Evolutionary conservation across 768 basidiomycete genomes (phyloP).

Genomic region (Hypholoma fasciculare): DNA sequence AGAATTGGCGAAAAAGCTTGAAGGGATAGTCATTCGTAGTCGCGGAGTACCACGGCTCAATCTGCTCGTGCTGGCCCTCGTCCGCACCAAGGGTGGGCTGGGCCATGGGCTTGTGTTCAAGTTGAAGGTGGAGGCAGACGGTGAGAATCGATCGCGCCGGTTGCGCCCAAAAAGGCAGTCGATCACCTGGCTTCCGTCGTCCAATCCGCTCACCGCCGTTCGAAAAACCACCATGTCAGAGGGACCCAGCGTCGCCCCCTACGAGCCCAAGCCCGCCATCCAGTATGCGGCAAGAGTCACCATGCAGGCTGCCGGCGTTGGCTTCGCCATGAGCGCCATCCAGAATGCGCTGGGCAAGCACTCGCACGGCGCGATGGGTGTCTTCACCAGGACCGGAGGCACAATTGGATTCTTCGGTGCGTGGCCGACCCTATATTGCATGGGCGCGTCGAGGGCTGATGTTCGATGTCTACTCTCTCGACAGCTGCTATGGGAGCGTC

Average conservation of each 20-base stretch:
- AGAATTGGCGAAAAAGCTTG: conserved; percentile 38
- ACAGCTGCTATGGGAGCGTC: conserved; percentile 87
- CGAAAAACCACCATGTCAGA: conserved; percentile 36
- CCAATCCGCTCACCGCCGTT: conserved; percentile 29
- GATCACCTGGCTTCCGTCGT: conserved; percentile 22
- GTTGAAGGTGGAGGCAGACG: not conserved
- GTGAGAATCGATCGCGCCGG: conserved; percentile 8
- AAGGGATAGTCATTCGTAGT: conserved; percentile 36
- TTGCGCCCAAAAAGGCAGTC: conserved; percentile 31
- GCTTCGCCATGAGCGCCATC: conserved; percentile 63
- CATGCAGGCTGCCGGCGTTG: conserved; percentile 65
- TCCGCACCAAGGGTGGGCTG: not conserved
- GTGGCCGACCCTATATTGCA: conserved; percentile 22
- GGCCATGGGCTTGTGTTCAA: not conserved
- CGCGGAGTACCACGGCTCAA: conserved; percentile 37
- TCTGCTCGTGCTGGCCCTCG: conserved; percentile 7
- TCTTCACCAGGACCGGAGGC: conserved; percentile 84
- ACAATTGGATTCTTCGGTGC: conserved; percentile 92
- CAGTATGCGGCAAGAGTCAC: conserved; percentile 57
- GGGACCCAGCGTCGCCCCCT: conserved; percentile 25
- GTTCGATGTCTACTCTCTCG: not conserved
- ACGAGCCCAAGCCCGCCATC: conserved; percentile 54
- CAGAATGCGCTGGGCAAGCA: conserved; percentile 84
- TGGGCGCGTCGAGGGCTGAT: not conserved
- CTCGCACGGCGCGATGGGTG: conserved; percentile 78